Evolutionary conservation across 306 rosid genomes (phyloP), one percentile per base, ranked within the genome.

Genomic region (Senna siamea): DNA sequence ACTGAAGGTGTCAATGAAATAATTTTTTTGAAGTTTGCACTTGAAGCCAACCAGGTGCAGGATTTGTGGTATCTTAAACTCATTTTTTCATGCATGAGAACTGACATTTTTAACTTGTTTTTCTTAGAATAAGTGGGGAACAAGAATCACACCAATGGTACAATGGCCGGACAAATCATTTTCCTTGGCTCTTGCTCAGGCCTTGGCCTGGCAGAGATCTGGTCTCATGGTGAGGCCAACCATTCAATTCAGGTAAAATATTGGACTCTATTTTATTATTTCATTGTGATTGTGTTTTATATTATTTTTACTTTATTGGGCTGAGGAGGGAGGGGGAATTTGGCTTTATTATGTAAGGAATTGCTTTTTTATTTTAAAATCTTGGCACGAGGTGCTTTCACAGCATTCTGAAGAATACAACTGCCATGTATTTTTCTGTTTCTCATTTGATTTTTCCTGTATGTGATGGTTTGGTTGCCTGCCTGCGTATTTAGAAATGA

Each of bases 131-230:
- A 92, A 92, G 79, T 88, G 92, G 90, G 99, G 99, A 86, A 92
- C 98, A 61, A 79, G 96, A 69, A 78, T 95, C 50, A 90, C 98
- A 46, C 99, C 99, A 5, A 82, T 86, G 86, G 74, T 92, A 61
- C 99, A 95, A 64, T 88, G 90, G 98, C 99, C 99, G 41, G 99
- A 95, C 73, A 95, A 92, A 77, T 95, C 99, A 30, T 81, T 95
- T 79, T 84, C 98, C 14, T 67, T 95, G 71, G 96, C 89, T 69
- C 77, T 95, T 85, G 85, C 92, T 58, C 99, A 95, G 85, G 93
- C 98, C 70, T 81, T 95, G 85, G 97, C 96, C 66, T 95, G 99
- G 98, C 83, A 92, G 88, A 85, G 92, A 81, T 90, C 98, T 53
- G 99, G 98, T 87, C 98, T 95, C 73, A 80, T 95, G 84, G 88